Percentiles rank a stretch among this genome's conserved stretches.
These are phyloP conservation scores for Posidonia australis DNA, from an alignment of 106 monocot genomes.

Conservation along the genomic window DNA sequence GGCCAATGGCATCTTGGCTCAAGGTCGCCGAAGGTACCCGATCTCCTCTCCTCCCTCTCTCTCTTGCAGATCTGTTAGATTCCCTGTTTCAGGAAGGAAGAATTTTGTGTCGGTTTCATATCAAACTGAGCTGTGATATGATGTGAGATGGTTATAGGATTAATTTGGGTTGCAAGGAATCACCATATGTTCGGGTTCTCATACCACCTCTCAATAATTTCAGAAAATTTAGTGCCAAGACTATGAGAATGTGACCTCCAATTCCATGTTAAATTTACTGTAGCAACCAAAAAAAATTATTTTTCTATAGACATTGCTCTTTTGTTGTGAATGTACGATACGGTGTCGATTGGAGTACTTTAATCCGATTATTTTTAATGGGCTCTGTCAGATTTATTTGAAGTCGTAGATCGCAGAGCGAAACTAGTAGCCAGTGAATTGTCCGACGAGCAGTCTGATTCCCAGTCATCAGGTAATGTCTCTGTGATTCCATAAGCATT, in stretches of 20 bases:
- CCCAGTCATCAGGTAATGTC: slow-evolving; percentile 53
- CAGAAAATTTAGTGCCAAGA: neutral
- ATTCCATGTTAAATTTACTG: neutral
- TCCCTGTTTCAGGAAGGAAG: no score
- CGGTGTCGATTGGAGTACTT: neutral
- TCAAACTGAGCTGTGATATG: no score
- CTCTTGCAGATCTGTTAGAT: neutral
- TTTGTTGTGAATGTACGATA: neutral
- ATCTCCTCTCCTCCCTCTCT: slow-evolving; percentile 1
- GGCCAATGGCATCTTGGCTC: slow-evolving; percentile 73
- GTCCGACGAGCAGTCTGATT: slow-evolving; percentile 60
- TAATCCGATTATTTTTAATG: neutral
- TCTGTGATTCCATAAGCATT: neutral
- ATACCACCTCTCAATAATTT: no score
- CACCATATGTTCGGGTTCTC: neutral
- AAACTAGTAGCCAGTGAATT: slow-evolving; percentile 81
- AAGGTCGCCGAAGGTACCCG: slow-evolving; percentile 79
- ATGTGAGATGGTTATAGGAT: no score
- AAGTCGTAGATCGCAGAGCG: slow-evolving; percentile 94
- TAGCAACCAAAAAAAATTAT: neutral
- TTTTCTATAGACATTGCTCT: neutral
- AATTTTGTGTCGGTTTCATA: no score
- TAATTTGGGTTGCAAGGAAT: no score
- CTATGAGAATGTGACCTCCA: neutral
- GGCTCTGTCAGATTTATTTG: slow-evolving; percentile 54